These are phyloP conservation scores for Bruguiera parviflora DNA, from an alignment of 345 rosid genomes.

Conservation along the genomic window DNA sequence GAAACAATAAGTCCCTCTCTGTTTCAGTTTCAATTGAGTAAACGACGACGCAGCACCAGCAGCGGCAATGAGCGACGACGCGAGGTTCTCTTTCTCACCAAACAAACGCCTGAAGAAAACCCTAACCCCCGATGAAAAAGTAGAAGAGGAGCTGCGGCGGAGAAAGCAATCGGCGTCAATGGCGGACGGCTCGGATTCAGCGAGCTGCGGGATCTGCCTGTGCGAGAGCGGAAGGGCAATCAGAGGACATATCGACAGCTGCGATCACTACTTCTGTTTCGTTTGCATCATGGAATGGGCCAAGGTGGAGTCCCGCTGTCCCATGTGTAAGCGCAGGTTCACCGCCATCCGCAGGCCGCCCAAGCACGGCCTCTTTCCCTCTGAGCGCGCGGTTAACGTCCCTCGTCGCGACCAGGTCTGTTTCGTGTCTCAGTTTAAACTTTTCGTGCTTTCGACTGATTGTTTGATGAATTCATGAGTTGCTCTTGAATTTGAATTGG, in stretches of 20 bases:
- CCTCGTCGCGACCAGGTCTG: slow-evolving; percentile 54
- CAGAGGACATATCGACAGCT: slow-evolving; percentile 54
- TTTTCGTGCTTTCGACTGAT: background rate
- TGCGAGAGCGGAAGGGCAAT: slow-evolving; percentile 36
- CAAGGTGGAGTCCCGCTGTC: slow-evolving; percentile 56
- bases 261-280: slow-evolving; percentile 64
- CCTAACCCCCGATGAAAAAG: background rate
- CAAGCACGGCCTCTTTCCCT: slow-evolving; percentile 33
- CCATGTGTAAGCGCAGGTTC: slow-evolving; percentile 58
- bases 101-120: slow-evolving; percentile 29
- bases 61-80: background rate
- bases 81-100: slow-evolving; percentile 3
- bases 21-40: no score
- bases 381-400: slow-evolving; percentile 35
- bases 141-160: background rate
- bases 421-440: background rate
- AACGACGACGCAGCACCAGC: background rate
- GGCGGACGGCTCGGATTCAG: slow-evolving; percentile 4
- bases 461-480: background rate
- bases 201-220: slow-evolving; percentile 52
- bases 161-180: background rate
- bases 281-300: slow-evolving; percentile 68
- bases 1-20: no score
- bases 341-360: slow-evolving; percentile 38
- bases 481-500: background rate